phyloP scores from a whole-genome alignment of 371 early-diverging fungal genomes.

The Smittium mucronatum region DNA sequence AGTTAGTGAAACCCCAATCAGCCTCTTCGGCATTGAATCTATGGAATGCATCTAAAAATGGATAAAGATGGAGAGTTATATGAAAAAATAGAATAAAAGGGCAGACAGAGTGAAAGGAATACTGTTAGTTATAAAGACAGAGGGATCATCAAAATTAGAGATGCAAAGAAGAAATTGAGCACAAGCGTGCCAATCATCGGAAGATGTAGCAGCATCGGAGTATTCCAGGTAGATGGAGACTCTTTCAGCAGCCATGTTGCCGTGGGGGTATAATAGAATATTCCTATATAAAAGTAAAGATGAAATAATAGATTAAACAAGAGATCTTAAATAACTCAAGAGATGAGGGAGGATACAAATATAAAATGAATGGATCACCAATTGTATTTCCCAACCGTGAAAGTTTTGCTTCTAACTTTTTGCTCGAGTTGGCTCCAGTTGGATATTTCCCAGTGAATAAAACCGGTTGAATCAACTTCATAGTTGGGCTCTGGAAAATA shows the following conservation, averaged over 20 bases:
- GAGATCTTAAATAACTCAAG: neutral
- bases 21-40: slow-evolving; percentile 69
- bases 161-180: slow-evolving; percentile 72
- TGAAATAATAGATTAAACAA: too few relatives aligned
- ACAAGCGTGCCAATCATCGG: slow-evolving; percentile 68
- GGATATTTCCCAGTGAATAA: slow-evolving; percentile 33
- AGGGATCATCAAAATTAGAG: slow-evolving; percentile 63
- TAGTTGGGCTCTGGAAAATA: slow-evolving; percentile 9
- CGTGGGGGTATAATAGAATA: slow-evolving; percentile 78
- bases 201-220: slow-evolving; percentile 46
- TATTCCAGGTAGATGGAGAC: slow-evolving; percentile 76
- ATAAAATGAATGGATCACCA: slow-evolving; percentile 12
- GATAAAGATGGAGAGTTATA: neutral
- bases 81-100: neutral
- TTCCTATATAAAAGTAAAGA: slow-evolving; percentile 51
- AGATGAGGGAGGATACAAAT: neutral
- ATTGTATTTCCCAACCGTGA: slow-evolving; percentile 22
- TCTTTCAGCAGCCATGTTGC: slow-evolving; percentile 57
- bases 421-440: slow-evolving; percentile 27
- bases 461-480: slow-evolving; percentile 25
- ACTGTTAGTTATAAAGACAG: slow-evolving; percentile 22
- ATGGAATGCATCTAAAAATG: slow-evolving; percentile 54
- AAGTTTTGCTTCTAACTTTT: slow-evolving; percentile 19
- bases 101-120: neutral
- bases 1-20: slow-evolving; percentile 92